Evolutionary conservation across 495 filamentous ascomycete genomes (phyloP), one percentile per base, ranked within the genome.

Genomic region (Aspergillus incahuasiensis): DNA sequence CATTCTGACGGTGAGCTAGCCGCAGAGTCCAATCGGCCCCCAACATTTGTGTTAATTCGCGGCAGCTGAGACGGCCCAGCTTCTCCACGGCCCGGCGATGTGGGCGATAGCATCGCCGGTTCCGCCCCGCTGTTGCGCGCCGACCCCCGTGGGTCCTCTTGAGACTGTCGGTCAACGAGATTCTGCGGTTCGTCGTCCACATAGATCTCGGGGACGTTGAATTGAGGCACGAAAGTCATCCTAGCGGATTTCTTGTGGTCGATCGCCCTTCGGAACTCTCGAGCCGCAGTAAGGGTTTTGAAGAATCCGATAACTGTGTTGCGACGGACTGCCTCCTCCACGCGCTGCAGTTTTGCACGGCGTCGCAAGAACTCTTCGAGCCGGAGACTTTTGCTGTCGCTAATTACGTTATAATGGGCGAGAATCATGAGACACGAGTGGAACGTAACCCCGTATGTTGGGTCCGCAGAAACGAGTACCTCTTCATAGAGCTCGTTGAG

Each of bases 381-480:
- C 32, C 84, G 83, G 61, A 99, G 71, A 72, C 90, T 94, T 77
- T 97, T 97, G 76, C 85, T 97, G 75, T 99, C 94, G 58, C 84
- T 95, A 66, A 99, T 99, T 65, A 99, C 90, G 57, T 99, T 99
- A 78, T 97, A 94, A 72, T 99, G 95, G 15, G 95, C 92, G 16
- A 99, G 79, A 53, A 95, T 95, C 89, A 99, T 92, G 45, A 99
- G 74, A n/a, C 95, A 87, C 6, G 87, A 83, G 18, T 90, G 95
- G 71, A 99, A 99, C 6, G 88, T 87, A 48, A 99, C 91, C 21
- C 94, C 94, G 44, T 86, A 82, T 51, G 89, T 86, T 0, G 85
- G 85, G 71, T 97, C 90, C 9, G 91, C 90, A 5, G 91, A 94
- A 9, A 97, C 94, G 69, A 97, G 82, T 32, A 97, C 85, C 73